phyloP scores from a whole-genome alignment of 2,329 filamentous ascomycete species.

The Cercospora canescens region DNA sequence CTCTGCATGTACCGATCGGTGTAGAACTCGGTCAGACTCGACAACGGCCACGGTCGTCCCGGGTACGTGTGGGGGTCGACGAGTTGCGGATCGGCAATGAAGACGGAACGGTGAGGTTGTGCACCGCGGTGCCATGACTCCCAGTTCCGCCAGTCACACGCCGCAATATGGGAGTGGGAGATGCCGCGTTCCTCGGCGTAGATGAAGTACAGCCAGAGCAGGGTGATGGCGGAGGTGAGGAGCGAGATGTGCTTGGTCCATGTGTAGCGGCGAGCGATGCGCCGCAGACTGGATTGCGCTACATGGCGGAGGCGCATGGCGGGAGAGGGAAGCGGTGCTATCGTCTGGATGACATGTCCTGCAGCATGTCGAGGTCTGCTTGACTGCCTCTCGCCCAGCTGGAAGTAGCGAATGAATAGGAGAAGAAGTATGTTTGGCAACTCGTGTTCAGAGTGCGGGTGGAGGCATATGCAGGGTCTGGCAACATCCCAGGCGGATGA shows the following conservation, averaged over 20 bases:
- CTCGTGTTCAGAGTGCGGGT: not conserved
- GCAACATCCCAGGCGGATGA: not conserved
- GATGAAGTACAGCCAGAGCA: conserved; percentile 72
- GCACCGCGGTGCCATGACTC: conserved; percentile 84
- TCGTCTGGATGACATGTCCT: not conserved
- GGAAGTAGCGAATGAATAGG: not conserved
- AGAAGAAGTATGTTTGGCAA: not conserved
- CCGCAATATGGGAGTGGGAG: conserved; percentile 68
- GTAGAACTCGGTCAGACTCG: conserved; percentile 65
- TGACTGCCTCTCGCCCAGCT: not conserved
- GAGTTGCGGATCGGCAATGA: conserved; percentile 88
- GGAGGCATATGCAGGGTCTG: not conserved
- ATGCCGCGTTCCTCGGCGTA: conserved; percentile 83
- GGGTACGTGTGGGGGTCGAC: conserved; percentile 96
- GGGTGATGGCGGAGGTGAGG: conserved; percentile 21
- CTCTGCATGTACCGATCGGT: conserved; percentile 90
- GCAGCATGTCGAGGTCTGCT: not conserved
- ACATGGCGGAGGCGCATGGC: conserved; percentile 25
- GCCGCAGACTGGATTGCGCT: conserved; percentile 20
- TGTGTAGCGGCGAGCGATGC: conserved; percentile 26
- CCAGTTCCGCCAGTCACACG: conserved; percentile 83
- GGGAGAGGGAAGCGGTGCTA: not conserved
- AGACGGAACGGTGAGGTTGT: conserved; percentile 77
- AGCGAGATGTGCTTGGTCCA: conserved; percentile 28
- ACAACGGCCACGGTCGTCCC: conserved; percentile 74